Conservation (phyloP, 2,329 filamentous ascomycete genomes). For the Fusarium nanum region DNA sequence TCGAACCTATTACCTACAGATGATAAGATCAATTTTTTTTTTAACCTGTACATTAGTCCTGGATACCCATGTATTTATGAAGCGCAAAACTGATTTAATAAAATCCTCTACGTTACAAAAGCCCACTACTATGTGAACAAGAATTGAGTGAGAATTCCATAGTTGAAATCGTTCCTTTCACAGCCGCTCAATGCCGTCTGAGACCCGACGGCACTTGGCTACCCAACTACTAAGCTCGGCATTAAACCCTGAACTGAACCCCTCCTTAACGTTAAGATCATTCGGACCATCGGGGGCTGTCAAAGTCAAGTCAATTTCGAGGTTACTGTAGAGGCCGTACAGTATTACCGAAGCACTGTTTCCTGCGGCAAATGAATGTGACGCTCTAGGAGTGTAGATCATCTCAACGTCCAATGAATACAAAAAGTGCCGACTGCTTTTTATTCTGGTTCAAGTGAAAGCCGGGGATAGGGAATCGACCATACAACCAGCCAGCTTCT, state of each 20-base stretch:
- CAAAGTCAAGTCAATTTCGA: neutral
- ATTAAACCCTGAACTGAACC: slow-evolving; percentile 22
- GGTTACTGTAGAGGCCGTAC: neutral
- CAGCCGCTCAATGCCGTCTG: slow-evolving; percentile 17
- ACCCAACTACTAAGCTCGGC: slow-evolving; percentile 31
- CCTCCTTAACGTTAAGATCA: slow-evolving; percentile 11
- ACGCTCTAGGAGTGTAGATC: neutral
- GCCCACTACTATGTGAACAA: neutral
- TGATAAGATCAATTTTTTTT: neutral
- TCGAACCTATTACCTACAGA: neutral
- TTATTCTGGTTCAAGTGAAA: neutral
- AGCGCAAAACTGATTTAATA: neutral
- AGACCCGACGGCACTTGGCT: slow-evolving; percentile 35
- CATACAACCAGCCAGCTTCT: neutral
- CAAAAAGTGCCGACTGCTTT: neutral
- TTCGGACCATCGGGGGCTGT: slow-evolving; percentile 34
- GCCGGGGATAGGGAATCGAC: slow-evolving; percentile 32
- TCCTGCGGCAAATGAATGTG: neutral
- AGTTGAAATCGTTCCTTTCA: neutral
- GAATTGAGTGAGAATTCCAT: neutral
- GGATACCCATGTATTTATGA: slow-evolving; percentile 30
- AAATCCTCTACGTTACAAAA: neutral
- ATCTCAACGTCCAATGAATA: slow-evolving; percentile 14
- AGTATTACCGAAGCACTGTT: neutral
- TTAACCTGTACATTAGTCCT: neutral